Evolutionary conservation across 208 protist species (phyloP).

Genomic region (Acanthamoeba castellanii): DNA sequence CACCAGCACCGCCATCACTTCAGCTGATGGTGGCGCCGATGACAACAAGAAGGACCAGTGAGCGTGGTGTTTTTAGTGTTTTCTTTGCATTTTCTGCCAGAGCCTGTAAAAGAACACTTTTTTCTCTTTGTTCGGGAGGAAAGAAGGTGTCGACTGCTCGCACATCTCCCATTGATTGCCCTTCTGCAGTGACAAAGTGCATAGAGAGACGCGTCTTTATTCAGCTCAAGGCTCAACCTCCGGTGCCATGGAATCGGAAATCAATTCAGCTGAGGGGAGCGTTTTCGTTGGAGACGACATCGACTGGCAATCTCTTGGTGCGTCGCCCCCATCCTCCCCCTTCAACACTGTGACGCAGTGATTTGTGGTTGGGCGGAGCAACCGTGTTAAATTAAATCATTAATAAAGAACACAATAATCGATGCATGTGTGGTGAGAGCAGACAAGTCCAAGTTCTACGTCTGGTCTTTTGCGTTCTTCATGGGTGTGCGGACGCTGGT

Average conservation of each 20-base stretch:
- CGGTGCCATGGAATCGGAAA: conserved; percentile 14
- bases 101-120: too few species aligned
- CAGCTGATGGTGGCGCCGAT: not conserved
- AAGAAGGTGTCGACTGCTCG: too few species aligned
- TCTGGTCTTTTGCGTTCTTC: conserved; percentile 37
- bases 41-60: not conserved
- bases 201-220: too few species aligned
- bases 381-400: not conserved
- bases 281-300: conserved; percentile 52
- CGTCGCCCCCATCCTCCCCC: not conserved
- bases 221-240: too few species aligned
- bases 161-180: too few species aligned
- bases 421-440: not conserved
- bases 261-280: conserved; percentile 25
- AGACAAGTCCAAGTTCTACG: conserved; percentile 66
- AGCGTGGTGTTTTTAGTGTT: too few species aligned
- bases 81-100: too few species aligned
- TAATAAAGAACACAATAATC: not conserved
- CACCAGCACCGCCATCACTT: not conserved
- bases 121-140: too few species aligned
- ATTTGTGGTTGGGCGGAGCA: not conserved
- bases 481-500: conserved; percentile 59
- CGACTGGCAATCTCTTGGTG: conserved; percentile 61
- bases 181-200: too few species aligned
- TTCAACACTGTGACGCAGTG: not conserved